Conservation (phyloP, 75 land plant species). For the Cupressus sempervirens region DNA sequence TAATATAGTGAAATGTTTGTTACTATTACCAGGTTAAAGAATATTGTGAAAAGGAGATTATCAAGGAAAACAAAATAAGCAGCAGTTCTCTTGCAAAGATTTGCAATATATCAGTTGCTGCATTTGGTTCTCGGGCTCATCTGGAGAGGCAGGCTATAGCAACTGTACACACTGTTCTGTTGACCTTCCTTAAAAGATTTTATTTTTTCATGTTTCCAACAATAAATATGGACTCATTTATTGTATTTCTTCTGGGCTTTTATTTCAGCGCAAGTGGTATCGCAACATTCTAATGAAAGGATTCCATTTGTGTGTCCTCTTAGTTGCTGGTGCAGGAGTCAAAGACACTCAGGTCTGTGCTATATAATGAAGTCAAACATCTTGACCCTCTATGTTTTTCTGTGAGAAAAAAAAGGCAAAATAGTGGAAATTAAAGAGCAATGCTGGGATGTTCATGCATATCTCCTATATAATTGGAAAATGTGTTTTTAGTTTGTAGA, state of each 20-base stretch:
- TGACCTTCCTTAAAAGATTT: slow-evolving; percentile 3
- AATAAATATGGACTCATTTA: slow-evolving; percentile 10
- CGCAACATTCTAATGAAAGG: slow-evolving; percentile 97
- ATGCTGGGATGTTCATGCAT: neutral
- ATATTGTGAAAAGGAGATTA: slow-evolving; percentile 27
- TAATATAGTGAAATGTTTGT: slow-evolving; percentile 6
- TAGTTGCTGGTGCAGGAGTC: slow-evolving; percentile 89
- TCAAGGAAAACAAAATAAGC: slow-evolving; percentile 6
- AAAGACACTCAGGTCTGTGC: slow-evolving; percentile 82
- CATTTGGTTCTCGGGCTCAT: slow-evolving; percentile 98
- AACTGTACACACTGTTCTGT: slow-evolving; percentile 38
- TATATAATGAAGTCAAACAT: neutral
- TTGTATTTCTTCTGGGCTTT: neutral
- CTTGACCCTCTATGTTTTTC: neutral
- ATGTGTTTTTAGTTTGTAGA: neutral
- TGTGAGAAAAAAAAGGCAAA: neutral
- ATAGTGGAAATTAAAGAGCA: slow-evolving; percentile 3
- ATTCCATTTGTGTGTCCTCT: slow-evolving; percentile 87
- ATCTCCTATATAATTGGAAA: neutral
- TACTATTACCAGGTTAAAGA: slow-evolving; percentile 39
- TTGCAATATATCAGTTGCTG: slow-evolving; percentile 56
- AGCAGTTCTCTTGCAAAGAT: slow-evolving; percentile 18
- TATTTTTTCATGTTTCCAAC: neutral
- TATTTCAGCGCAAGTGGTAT: slow-evolving; percentile 92
- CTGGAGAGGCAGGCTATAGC: slow-evolving; percentile 94